These are phyloP conservation scores for Globisporangium barbulae DNA, from an alignment of 352 stramenopile genomes.

Conservation along the genomic window DNA sequence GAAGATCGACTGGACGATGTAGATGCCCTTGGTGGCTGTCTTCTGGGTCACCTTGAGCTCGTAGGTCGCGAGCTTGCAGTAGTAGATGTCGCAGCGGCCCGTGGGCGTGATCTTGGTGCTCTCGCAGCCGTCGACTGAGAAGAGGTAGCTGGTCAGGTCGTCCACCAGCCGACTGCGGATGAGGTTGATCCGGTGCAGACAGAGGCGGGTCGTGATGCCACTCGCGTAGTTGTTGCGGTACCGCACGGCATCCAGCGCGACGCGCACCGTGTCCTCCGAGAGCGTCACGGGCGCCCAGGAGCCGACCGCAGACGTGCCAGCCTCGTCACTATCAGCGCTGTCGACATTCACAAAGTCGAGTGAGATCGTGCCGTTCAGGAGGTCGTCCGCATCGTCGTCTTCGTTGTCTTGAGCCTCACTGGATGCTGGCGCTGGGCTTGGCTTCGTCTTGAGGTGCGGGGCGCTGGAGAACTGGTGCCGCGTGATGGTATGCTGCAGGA, in stretches of 20 bases:
- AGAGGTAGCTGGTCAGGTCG: conserved; percentile 27
- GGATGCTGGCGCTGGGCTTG: background rate
- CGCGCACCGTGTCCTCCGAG: conserved; percentile 18
- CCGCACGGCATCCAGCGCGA: conserved; percentile 35
- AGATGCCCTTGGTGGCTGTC: conserved; percentile 21
- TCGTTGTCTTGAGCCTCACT: background rate
- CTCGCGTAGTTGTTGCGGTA: conserved; percentile 39
- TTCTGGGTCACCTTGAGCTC: conserved; percentile 41
- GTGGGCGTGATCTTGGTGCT: conserved; percentile 20
- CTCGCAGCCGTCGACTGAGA: conserved; percentile 38
- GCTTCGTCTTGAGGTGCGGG: background rate
- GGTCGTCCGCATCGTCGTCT: background rate
- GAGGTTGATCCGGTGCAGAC: conserved; percentile 38
- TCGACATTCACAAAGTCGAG: background rate
- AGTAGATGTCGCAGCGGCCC: conserved; percentile 44
- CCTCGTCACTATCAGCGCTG: background rate
- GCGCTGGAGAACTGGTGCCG: background rate
- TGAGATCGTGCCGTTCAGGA: background rate
- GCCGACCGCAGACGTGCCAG: background rate
- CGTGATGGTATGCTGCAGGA: background rate
- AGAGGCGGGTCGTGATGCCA: conserved; percentile 29
- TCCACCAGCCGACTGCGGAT: conserved; percentile 21
- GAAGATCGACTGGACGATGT: conserved; percentile 39
- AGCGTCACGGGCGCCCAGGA: conserved; percentile 25
- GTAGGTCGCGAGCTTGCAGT: conserved; percentile 40